Conservation (phyloP, 495 filamentous ascomycete genomes). For the Xylaria castorea region DNA sequence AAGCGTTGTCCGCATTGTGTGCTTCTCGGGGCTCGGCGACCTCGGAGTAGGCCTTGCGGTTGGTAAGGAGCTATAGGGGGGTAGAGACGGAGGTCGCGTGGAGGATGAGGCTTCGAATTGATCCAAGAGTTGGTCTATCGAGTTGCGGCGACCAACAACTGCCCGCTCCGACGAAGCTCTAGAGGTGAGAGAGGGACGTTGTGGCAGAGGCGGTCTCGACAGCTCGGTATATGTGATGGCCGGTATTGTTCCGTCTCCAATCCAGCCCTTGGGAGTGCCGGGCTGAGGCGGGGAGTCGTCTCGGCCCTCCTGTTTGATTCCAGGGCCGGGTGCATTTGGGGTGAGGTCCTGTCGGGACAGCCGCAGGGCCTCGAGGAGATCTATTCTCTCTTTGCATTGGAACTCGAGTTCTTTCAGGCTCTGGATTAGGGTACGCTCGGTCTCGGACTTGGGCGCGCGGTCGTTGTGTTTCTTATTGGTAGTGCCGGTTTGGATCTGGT, state of each 20-base stretch:
- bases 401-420: constrained; percentile 82
- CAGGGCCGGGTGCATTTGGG: constrained; percentile 32
- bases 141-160: constrained; percentile 37
- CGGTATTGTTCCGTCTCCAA: constrained; percentile 82
- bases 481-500: constrained; percentile 89
- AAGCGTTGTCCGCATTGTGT: constrained; percentile 83
- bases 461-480: constrained; percentile 69
- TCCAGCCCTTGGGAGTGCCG: constrained; percentile 60
- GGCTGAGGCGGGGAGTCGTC: constrained; percentile 30
- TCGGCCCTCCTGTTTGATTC: constrained; percentile 33
- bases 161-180: constrained; percentile 61
- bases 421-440: constrained; percentile 81
- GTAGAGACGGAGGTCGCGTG: constrained; percentile 37
- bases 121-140: constrained; percentile 32
- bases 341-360: constrained; percentile 71
- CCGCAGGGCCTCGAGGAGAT: constrained; percentile 81
- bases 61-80: constrained; percentile 34
- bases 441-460: constrained; percentile 79
- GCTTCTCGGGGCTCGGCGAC: constrained; percentile 82
- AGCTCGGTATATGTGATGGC: constrained; percentile 79
- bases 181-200: constrained; percentile 58
- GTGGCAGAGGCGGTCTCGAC: constrained; percentile 71
- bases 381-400: constrained; percentile 93
- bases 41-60: constrained; percentile 58
- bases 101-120: constrained; percentile 44